These are phyloP conservation scores for Alectoria sarmentosa DNA, from an alignment of 495 filamentous ascomycete genomes.

Conservation along the genomic window DNA sequence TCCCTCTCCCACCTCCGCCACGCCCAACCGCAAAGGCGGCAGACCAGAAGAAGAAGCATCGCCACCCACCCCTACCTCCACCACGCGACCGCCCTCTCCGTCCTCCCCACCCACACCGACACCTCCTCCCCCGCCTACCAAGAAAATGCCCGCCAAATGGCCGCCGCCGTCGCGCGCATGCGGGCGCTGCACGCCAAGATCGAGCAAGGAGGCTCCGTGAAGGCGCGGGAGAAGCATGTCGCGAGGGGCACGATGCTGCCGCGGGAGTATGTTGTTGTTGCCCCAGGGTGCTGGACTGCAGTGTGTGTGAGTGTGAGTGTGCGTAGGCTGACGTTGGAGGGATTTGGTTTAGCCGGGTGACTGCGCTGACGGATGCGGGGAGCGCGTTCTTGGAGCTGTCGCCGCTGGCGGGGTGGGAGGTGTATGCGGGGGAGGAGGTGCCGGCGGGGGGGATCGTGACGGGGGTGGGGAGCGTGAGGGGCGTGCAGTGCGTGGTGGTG, in stretches of 20 bases:
- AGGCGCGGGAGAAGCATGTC: constrained; percentile 85
- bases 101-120: constrained; percentile 70
- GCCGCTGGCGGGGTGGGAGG: constrained; percentile 72
- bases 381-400: constrained; percentile 90
- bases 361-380: constrained; percentile 79
- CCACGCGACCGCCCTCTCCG: constrained; percentile 69
- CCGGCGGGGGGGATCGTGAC: constrained; percentile 89
- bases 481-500: constrained; percentile 88
- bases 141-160: constrained; percentile 77
- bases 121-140: constrained; percentile 67
- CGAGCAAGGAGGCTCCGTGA: constrained; percentile 68
- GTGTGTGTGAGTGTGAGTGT: no score
- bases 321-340: no score
- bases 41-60: constrained; percentile 24
- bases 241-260: constrained; percentile 90
- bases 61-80: constrained; percentile 60
- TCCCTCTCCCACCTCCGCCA: not conserved
- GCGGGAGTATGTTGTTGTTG: constrained; percentile 49
- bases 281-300: not conserved
- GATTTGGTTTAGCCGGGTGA: constrained; percentile 59
- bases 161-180: constrained; percentile 57
- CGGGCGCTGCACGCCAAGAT: constrained; percentile 62
- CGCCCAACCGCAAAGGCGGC: not conserved
- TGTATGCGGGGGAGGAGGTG: constrained; percentile 83
- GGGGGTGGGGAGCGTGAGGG: constrained; percentile 83